Conservation (phyloP, 306 rosid species). For the Malus asiatica region DNA sequence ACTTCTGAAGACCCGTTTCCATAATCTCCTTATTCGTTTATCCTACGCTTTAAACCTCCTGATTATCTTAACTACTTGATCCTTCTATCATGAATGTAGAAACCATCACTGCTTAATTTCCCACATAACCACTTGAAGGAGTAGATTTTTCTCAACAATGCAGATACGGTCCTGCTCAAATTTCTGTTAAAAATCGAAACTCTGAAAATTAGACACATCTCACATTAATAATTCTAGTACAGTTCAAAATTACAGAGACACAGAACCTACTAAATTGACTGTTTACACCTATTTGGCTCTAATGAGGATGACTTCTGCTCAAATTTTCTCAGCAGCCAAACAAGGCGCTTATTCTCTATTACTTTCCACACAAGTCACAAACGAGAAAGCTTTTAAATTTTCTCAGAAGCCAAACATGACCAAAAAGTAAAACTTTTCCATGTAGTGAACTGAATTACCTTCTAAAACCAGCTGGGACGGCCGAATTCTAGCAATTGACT, state of each 20-base stretch:
- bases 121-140: not conserved
- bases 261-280: not conserved
- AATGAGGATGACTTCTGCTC: not conserved
- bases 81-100: slow-evolving; percentile 1
- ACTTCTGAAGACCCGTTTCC: slow-evolving; percentile 72
- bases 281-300: not conserved
- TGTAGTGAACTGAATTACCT: not conserved
- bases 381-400: not conserved
- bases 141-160: not conserved
- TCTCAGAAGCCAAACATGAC: not conserved
- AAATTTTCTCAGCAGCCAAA: not conserved
- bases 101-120: slow-evolving; percentile 6
- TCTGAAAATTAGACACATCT: not conserved
- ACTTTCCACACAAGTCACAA: not conserved
- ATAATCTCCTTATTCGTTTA: slow-evolving; percentile 33
- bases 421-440: not conserved
- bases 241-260: not conserved
- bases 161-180: not conserved
- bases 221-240: not conserved
- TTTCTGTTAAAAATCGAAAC: not conserved
- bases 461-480: not conserved
- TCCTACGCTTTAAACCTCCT: slow-evolving; percentile 2
- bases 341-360: not conserved
- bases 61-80: slow-evolving; percentile 7
- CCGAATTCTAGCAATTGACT: not conserved